Evolutionary conservation across 305 asterid genomes (phyloP).

Genomic region (Fraxinus albicans): DNA sequence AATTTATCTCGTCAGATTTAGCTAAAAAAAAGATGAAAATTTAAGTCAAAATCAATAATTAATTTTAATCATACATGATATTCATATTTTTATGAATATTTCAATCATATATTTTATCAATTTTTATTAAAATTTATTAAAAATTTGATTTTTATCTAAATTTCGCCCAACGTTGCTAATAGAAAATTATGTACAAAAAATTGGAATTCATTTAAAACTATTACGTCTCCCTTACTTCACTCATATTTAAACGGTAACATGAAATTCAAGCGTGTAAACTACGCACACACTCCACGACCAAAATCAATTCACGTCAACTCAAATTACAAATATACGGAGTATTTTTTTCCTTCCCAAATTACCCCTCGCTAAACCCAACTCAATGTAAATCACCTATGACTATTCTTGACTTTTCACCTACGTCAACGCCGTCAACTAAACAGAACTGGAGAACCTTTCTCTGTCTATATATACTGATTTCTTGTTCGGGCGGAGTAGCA

Average conservation of each 20-base stretch:
- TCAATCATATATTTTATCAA: no score
- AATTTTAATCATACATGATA: background rate
- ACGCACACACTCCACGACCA: constrained; percentile 11
- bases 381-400: background rate
- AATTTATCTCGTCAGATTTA: no score
- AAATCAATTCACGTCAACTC: constrained; percentile 4
- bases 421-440: background rate
- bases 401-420: background rate
- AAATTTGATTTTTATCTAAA: no score
- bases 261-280: constrained; percentile 18
- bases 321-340: background rate
- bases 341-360: background rate
- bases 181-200: background rate
- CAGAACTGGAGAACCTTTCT: background rate
- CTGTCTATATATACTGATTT: background rate
- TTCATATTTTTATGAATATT: no score
- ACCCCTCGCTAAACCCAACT: background rate
- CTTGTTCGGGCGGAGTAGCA: background rate
- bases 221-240: background rate
- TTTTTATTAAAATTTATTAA: no score
- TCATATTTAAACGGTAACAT: background rate
- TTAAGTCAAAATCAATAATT: no score
- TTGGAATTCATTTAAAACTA: background rate
- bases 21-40: no score
- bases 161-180: background rate